Percentiles rank a stretch among this genome's conserved stretches.
Evolutionary conservation across 78 protist genomes (phyloP).

Genomic region (Salpingoeca rosetta): DNA sequence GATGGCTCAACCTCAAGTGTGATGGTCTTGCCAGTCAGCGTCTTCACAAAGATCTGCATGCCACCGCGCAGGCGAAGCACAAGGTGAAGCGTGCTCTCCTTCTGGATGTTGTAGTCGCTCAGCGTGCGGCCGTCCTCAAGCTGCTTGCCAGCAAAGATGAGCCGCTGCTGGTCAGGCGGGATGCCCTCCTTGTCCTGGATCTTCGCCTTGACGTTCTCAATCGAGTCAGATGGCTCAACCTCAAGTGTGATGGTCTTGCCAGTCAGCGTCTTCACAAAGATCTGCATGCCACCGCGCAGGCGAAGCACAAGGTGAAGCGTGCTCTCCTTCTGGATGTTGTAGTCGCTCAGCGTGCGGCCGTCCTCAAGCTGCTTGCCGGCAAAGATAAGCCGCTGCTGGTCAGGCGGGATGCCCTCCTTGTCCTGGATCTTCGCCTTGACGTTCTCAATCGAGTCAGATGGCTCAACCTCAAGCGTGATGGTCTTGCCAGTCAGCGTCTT

Average conservation of each 20-base stretch:
- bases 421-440: slow-evolving; percentile 97
- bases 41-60: slow-evolving; percentile 77
- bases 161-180: slow-evolving; percentile 98
- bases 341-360: slow-evolving; percentile 89
- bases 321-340: slow-evolving; percentile 95
- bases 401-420: slow-evolving; percentile 86
- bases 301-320: slow-evolving; percentile 81
- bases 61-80: slow-evolving; percentile 43
- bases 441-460: slow-evolving; percentile 87
- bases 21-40: slow-evolving; percentile 77
- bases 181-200: slow-evolving; percentile 98
- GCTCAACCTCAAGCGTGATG: slow-evolving; percentile 93
- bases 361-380: slow-evolving; percentile 97
- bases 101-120: slow-evolving; percentile 91
- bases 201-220: slow-evolving; percentile 90
- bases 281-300: slow-evolving; percentile 63
- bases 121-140: slow-evolving; percentile 96
- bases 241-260: slow-evolving; percentile 85
- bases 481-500: slow-evolving; percentile 97
- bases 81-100: slow-evolving; percentile 91
- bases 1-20: slow-evolving; percentile 90
- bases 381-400: slow-evolving; percentile 94
- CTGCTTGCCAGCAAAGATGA: slow-evolving; percentile 96
- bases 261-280: slow-evolving; percentile 70
- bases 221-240: slow-evolving; percentile 91